Evolutionary conservation across 768 basidiomycete genomes (phyloP).

Genomic region (Tulasnella sp.): DNA sequence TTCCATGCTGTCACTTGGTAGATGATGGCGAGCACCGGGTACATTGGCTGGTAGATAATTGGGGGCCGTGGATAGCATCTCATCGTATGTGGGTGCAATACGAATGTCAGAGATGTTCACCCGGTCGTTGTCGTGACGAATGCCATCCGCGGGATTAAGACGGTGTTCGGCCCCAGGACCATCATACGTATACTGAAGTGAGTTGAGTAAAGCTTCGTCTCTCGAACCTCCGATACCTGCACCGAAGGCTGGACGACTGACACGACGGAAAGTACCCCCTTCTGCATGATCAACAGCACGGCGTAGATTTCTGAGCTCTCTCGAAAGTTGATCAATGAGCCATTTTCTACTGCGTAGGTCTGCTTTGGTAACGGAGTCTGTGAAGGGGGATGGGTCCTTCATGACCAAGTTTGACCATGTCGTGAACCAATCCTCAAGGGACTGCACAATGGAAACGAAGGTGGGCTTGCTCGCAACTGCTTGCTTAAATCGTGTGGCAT

Average conservation of each 20-base stretch:
- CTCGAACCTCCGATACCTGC: slow-evolving; percentile 17
- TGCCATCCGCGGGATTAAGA: slow-evolving; percentile 34
- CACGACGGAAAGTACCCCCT: slow-evolving; percentile 13
- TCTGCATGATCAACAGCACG: slow-evolving; percentile 41
- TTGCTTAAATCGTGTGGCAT: slow-evolving; percentile 46
- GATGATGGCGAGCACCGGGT: slow-evolving; percentile 48
- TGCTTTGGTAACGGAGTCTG: slow-evolving; percentile 31
- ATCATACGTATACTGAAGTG: slow-evolving; percentile 33
- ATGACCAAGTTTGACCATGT: slow-evolving; percentile 36
- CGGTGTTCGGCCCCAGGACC: slow-evolving; percentile 44
- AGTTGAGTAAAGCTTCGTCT: slow-evolving; percentile 31
- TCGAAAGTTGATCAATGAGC: slow-evolving; percentile 23
- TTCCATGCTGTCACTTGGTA: slow-evolving; percentile 45
- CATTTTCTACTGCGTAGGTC: slow-evolving; percentile 26
- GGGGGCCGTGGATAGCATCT: slow-evolving; percentile 36
- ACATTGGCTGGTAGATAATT: slow-evolving; percentile 54
- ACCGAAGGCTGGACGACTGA: slow-evolving; percentile 4
- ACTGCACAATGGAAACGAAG: slow-evolving; percentile 31
- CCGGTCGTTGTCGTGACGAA: slow-evolving; percentile 58
- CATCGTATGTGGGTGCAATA: slow-evolving; percentile 55
- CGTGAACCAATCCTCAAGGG: slow-evolving; percentile 36
- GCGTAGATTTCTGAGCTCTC: too few species aligned
- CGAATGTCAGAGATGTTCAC: slow-evolving; percentile 43
- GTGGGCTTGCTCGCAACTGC: slow-evolving; percentile 35
- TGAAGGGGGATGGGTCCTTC: slow-evolving; percentile 31